These are phyloP conservation scores for Botryotinia calthae DNA, from an alignment of 2,329 filamentous ascomycete genomes.

Conservation along the genomic window DNA sequence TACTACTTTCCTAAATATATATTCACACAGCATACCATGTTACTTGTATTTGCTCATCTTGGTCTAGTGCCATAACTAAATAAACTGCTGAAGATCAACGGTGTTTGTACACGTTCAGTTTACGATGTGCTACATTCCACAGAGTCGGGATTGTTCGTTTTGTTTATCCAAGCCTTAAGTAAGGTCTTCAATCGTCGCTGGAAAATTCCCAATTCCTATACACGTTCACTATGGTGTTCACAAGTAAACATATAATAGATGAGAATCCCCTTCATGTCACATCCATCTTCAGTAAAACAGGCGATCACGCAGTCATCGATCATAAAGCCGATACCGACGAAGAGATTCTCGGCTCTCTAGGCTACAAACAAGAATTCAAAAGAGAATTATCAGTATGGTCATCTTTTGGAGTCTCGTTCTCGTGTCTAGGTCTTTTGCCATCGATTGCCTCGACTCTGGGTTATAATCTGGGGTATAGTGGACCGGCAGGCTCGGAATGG, in stretches of 20 bases:
- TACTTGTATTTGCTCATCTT: background rate
- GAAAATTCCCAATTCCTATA: background rate
- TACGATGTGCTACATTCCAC: background rate
- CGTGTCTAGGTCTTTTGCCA: slow-evolving; percentile 41
- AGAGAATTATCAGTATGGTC: slow-evolving; percentile 36
- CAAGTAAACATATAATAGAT: slow-evolving; percentile 15
- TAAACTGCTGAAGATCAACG: background rate
- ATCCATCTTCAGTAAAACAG: slow-evolving; percentile 20
- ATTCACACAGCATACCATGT: background rate
- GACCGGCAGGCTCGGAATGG: slow-evolving; percentile 48
- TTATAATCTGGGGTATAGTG: slow-evolving; percentile 40
- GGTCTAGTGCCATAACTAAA: background rate
- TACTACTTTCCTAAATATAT: background rate
- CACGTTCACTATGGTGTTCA: background rate
- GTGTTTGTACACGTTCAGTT: background rate
- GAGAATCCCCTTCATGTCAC: slow-evolving; percentile 19
- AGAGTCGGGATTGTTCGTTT: background rate
- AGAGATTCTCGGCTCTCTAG: slow-evolving; percentile 25
- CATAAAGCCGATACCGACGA: slow-evolving; percentile 25
- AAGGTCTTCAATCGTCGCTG: background rate
- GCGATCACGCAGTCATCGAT: slow-evolving; percentile 21
- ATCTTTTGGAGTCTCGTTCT: slow-evolving; percentile 41
- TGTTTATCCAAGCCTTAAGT: background rate
- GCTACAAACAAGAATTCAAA: slow-evolving; percentile 39
- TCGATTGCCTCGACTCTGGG: slow-evolving; percentile 41